Evolutionary conservation across 2,329 filamentous ascomycete species (phyloP).

Genomic region (Diaporthe citrichinensis): DNA sequence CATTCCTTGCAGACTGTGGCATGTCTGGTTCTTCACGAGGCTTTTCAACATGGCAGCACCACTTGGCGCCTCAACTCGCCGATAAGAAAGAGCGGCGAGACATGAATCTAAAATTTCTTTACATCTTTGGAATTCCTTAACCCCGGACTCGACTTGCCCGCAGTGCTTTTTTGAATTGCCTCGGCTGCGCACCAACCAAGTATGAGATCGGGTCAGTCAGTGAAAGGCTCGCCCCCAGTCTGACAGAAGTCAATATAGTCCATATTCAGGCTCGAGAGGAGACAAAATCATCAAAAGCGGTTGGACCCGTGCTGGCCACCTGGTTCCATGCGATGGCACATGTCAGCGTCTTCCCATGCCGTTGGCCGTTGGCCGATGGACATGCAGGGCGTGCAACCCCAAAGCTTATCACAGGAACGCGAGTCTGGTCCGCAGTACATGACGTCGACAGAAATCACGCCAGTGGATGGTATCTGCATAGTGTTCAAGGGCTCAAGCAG

Average conservation of each 20-base stretch:
- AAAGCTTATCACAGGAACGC: slow-evolving; percentile 19
- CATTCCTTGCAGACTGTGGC: neutral
- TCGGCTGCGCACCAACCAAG: neutral
- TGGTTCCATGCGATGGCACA: slow-evolving; percentile 27
- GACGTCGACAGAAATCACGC: slow-evolving; percentile 23
- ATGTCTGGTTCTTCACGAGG: neutral
- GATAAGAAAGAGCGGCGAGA: neutral
- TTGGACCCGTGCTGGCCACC: slow-evolving; percentile 4
- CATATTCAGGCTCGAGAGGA: neutral
- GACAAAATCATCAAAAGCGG: neutral
- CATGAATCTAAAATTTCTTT: neutral
- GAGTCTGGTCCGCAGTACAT: slow-evolving; percentile 7
- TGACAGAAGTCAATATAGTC: neutral
- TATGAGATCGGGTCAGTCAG: neutral
- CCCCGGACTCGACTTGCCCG: neutral
- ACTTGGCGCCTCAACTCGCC: no score
- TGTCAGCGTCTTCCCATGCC: slow-evolving; percentile 23
- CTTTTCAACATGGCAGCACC: neutral
- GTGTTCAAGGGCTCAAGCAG: neutral
- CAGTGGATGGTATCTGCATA: slow-evolving; percentile 19
- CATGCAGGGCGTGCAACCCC: slow-evolving; percentile 7
- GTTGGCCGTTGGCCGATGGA: slow-evolving; percentile 24
- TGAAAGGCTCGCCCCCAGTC: neutral
- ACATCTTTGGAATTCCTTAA: neutral
- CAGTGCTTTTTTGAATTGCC: neutral